These are phyloP conservation scores for Boletus barrowsii DNA, from an alignment of 768 basidiomycete species.

Conservation along the genomic window DNA sequence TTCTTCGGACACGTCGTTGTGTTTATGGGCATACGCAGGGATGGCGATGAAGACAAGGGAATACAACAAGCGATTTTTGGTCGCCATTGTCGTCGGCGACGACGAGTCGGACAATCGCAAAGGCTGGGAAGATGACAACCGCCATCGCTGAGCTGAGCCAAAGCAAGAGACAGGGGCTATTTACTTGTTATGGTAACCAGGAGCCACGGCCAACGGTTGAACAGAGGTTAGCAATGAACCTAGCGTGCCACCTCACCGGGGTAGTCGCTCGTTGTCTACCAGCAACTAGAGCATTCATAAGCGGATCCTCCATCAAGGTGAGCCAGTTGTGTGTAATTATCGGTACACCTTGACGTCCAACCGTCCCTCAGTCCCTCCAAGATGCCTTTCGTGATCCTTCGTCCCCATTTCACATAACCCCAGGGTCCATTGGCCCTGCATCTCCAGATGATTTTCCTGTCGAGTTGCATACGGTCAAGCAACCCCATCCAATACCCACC, in stretches of 20 bases:
- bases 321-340: neutral
- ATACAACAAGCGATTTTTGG: neutral
- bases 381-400: slow-evolving; percentile 59
- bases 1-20: slow-evolving; percentile 64
- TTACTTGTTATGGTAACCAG: neutral
- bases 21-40: slow-evolving; percentile 46
- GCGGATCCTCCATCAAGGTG: slow-evolving; percentile 29
- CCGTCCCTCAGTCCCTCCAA: slow-evolving; percentile 49
- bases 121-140: neutral
- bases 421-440: slow-evolving; percentile 56
- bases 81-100: slow-evolving; percentile 1
- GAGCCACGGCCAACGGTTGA: too few relatives aligned
- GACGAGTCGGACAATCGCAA: neutral
- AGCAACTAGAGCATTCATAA: slow-evolving; percentile 7
- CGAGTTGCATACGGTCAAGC: neutral
- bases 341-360: neutral
- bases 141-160: neutral
- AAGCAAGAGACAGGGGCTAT: neutral
- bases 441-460: slow-evolving; percentile 46
- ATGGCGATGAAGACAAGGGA: slow-evolving; percentile 10
- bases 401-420: slow-evolving; percentile 64
- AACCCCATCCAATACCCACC: slow-evolving; percentile 3
- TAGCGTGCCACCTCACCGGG: neutral
- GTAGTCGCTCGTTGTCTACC: neutral
- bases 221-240: too few relatives aligned